phyloP scores from a whole-genome alignment of 2,329 filamentous ascomycete genomes.

The Colletotrichum sidae region DNA sequence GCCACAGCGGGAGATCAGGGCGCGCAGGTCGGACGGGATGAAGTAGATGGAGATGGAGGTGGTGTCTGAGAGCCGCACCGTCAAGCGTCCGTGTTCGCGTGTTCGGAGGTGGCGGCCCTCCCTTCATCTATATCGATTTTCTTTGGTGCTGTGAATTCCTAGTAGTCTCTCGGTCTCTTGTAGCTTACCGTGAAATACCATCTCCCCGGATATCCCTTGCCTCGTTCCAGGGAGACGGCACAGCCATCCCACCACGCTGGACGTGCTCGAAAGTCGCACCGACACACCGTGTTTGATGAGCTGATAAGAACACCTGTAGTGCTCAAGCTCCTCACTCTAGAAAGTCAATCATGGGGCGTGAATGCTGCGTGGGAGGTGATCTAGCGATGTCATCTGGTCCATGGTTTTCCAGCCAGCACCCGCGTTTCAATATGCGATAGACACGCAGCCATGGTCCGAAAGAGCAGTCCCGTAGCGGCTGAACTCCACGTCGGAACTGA shows the following conservation, averaged over 20 bases:
- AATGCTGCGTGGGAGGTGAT: conserved; percentile 60
- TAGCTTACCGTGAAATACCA: conserved; percentile 54
- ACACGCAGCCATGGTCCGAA: too few species aligned
- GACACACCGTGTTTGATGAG: conserved; percentile 53
- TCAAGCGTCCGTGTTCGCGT: conserved; percentile 52
- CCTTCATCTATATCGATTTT: conserved; percentile 57
- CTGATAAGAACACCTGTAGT: conserved; percentile 52
- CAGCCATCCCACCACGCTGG: conserved; percentile 50
- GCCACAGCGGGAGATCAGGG: conserved; percentile 58
- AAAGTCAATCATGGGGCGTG: conserved; percentile 60
- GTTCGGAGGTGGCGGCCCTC: conserved; percentile 51
- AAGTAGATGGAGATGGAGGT: conserved; percentile 61
- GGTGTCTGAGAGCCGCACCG: conserved; percentile 53
- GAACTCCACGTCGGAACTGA: too few species aligned
- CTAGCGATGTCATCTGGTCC: conserved; percentile 58
- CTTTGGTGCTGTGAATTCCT: conserved; percentile 44
- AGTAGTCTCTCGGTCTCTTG: conserved; percentile 54
- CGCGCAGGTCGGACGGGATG: conserved; percentile 56
- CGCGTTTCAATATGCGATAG: not conserved
- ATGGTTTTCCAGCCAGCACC: not conserved
- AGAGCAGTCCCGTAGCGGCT: too few species aligned
- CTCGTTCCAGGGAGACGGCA: too few species aligned
- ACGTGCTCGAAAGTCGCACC: conserved; percentile 54
- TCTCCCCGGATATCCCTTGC: conserved; percentile 50
- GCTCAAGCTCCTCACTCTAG: conserved; percentile 54